phyloP scores from a whole-genome alignment of 2,329 filamentous ascomycete species.

The Fusarium sp. region DNA sequence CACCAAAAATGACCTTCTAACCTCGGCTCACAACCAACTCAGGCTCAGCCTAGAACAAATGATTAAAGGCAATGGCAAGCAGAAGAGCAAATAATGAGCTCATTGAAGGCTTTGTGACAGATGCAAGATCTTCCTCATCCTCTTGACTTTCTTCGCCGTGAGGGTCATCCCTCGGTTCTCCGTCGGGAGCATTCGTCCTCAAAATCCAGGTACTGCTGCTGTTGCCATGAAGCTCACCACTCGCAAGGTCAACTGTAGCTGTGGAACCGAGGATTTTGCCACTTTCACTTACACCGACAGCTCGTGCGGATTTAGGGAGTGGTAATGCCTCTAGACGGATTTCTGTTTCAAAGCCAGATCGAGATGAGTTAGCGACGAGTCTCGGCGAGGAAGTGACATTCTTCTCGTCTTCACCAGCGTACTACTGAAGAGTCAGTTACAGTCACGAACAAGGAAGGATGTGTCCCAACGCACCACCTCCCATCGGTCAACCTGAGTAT shows the following conservation, averaged over 20 bases:
- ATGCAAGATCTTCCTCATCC: conserved; percentile 28
- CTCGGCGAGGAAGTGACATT: conserved; percentile 26
- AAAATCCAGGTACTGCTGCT: conserved; percentile 39
- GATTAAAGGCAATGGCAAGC: conserved; percentile 19
- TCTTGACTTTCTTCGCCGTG: background rate
- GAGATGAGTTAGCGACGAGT: conserved; percentile 39
- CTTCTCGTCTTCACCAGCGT: conserved; percentile 31
- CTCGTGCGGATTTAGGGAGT: conserved; percentile 31
- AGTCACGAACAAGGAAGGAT: background rate
- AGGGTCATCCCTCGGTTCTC: background rate
- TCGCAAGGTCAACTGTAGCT: conserved; percentile 35
- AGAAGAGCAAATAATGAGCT: conserved; percentile 23
- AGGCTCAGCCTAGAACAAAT: conserved; percentile 14
- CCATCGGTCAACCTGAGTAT: conserved; percentile 43
- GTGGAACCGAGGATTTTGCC: conserved; percentile 39
- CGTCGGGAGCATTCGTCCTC: conserved; percentile 9
- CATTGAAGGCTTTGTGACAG: conserved; percentile 3
- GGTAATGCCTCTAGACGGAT: conserved; percentile 16
- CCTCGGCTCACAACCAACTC: background rate
- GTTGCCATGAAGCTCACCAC: conserved; percentile 35
- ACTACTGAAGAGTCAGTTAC: conserved; percentile 25
- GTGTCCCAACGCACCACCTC: conserved; percentile 34
- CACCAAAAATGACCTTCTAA: conserved; percentile 23
- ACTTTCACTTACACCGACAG: conserved; percentile 30
- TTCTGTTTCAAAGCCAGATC: conserved; percentile 39